Evolutionary conservation across 108 stramenopile species (phyloP), one percentile per base, ranked within the genome.

Genomic region (Skeletonema tropicum): DNA sequence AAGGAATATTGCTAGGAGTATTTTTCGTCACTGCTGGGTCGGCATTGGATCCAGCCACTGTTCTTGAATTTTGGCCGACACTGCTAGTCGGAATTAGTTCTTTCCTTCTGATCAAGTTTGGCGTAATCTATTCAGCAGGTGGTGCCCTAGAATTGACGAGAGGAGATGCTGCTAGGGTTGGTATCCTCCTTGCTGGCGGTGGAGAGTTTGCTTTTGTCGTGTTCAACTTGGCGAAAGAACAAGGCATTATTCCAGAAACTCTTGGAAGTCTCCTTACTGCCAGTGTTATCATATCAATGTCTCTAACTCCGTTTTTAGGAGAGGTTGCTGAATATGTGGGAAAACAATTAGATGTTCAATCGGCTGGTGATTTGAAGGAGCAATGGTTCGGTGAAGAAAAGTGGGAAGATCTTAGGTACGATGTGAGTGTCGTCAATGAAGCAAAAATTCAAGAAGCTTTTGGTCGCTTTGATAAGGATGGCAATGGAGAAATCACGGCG

Each of bases 21-120:
- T 93, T 93, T 66, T 93, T 93, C 74, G 58, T 93, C 15, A 89
- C 89, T 8, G 88, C 92, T 2, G 89, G 92, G 26, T 90, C 89
- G 6, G 74, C 81, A 32, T 70, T 93, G 29, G 88, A 93, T 57
- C 89, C 92, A 45, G 12, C 64, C 10, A 67, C 81, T 33, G 85
- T 89, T 14, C 64, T 81, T 49, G n/a, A 74, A n/a, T 85, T 86
- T 46, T 88, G 84, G 88, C 92, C 89, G 25, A 93, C 92, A 30
- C 66, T 93, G 31, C 45, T 88, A 23, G 70, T 72, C 13, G 92
- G 92, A 8, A 85, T 90, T 15, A 35, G 73, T 33, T 66, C 87
- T 6, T 90, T 93, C 59, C 60, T 92, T 6, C 29, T 72, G 11
- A 64, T 82, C 36, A 93, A 93, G 60, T 75, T 82, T 38, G 76